Conservation (phyloP, 768 basidiomycete species). For the Mycena galopus region DNA sequence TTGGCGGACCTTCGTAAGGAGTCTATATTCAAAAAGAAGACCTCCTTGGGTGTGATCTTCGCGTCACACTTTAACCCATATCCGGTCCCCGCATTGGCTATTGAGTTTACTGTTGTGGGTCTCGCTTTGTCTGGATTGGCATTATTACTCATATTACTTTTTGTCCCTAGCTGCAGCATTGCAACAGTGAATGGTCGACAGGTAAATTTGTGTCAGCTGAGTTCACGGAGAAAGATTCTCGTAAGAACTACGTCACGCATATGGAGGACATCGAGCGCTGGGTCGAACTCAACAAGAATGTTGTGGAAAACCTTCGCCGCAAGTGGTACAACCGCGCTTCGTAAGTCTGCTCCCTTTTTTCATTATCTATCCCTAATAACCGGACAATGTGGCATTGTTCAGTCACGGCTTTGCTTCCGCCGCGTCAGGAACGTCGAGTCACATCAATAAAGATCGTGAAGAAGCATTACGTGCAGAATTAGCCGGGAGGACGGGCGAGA, state of each 20-base stretch:
- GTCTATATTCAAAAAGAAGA: background rate
- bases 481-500: too few relatives aligned
- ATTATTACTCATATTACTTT: background rate
- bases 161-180: background rate
- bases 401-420: too few relatives aligned
- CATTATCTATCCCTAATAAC: too few relatives aligned
- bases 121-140: background rate
- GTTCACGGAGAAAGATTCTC: constrained; percentile 7
- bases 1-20: background rate
- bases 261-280: background rate
- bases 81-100: background rate
- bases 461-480: too few relatives aligned
- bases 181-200: background rate
- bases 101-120: constrained; percentile 11
- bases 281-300: too few relatives aligned
- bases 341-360: too few relatives aligned
- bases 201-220: background rate
- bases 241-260: background rate
- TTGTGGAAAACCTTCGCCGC: too few relatives aligned
- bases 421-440: too few relatives aligned
- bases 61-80: background rate
- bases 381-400: too few relatives aligned
- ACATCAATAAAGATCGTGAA: too few relatives aligned
- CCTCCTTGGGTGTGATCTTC: background rate
- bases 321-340: too few relatives aligned